phyloP scores from a whole-genome alignment of 2,329 filamentous ascomycete genomes.

The Berkeleyomyces basicola region DNA sequence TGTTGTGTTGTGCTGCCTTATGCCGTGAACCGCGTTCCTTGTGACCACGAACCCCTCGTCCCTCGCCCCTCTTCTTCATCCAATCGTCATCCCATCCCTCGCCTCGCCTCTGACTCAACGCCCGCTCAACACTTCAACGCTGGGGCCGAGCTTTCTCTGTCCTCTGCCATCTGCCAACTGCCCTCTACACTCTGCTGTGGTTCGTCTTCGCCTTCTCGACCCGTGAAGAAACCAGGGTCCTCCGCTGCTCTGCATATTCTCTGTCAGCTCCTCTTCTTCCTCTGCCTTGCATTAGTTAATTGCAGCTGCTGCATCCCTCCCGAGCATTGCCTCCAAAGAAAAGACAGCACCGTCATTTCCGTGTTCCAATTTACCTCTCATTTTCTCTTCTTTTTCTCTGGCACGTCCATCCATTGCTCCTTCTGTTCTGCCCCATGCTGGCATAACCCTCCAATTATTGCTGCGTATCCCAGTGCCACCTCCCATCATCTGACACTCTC shows the following conservation, averaged over 20 bases:
- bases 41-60: neutral
- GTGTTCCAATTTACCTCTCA: neutral
- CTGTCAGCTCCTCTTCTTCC: too few relatives aligned
- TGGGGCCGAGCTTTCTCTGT: neutral
- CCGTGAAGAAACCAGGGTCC: neutral
- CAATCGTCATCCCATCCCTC: neutral
- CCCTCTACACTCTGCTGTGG: neutral
- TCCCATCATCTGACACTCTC: neutral
- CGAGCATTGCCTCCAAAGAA: too few relatives aligned
- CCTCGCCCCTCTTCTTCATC: neutral
- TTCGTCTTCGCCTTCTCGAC: neutral
- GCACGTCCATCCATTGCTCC: neutral
- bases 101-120: neutral
- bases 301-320: neutral
- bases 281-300: too few relatives aligned
- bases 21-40: too few relatives aligned
- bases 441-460: neutral
- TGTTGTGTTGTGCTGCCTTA: too few relatives aligned
- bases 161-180: neutral
- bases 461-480: neutral
- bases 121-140: neutral
- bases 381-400: neutral
- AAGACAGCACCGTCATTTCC: too few relatives aligned
- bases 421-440: neutral
- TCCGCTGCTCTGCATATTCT: neutral